Percentiles rank a stretch among this genome's conserved stretches.
These are phyloP conservation scores for Beauveria pseudobassiana DNA, from an alignment of 2,329 filamentous ascomycete genomes.

Conservation along the genomic window DNA sequence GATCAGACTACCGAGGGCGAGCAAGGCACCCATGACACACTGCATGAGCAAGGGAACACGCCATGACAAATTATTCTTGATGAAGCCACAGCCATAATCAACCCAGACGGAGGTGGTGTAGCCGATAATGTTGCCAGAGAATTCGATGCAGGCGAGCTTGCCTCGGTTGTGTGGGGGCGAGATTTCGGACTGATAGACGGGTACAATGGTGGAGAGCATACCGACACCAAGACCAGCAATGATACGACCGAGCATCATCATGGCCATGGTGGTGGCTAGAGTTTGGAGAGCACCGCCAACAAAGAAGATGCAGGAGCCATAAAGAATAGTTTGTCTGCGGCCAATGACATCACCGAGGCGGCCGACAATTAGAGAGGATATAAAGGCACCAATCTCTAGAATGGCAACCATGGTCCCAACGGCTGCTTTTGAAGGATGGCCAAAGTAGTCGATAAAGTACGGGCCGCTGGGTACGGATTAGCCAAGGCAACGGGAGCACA, in stretches of 20 bases:
- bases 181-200: slow-evolving; percentile 90
- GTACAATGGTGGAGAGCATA: slow-evolving; percentile 84
- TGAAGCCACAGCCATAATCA: slow-evolving; percentile 93
- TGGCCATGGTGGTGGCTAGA: slow-evolving; percentile 71
- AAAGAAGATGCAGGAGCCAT: slow-evolving; percentile 84
- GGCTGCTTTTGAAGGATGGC: slow-evolving; percentile 77
- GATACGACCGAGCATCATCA: slow-evolving; percentile 82
- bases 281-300: slow-evolving; percentile 79
- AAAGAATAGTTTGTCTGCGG: slow-evolving; percentile 81
- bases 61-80: slow-evolving; percentile 81
- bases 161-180: slow-evolving; percentile 94
- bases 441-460: slow-evolving; percentile 87
- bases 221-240: slow-evolving; percentile 82
- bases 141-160: slow-evolving; percentile 94
- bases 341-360: slow-evolving; percentile 88
- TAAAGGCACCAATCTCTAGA: slow-evolving; percentile 85
- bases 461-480: slow-evolving; percentile 53
- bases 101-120: slow-evolving; percentile 98
- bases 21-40: slow-evolving; percentile 83
- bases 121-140: slow-evolving; percentile 92
- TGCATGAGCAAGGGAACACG: slow-evolving; percentile 85
- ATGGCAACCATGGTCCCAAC: slow-evolving; percentile 98
- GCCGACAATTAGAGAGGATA: slow-evolving; percentile 80
- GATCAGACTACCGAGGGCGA: slow-evolving; percentile 78
- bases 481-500: neutral